These are phyloP conservation scores for Penicillium fimorum DNA, from an alignment of 495 filamentous ascomycete species.

Conservation along the genomic window DNA sequence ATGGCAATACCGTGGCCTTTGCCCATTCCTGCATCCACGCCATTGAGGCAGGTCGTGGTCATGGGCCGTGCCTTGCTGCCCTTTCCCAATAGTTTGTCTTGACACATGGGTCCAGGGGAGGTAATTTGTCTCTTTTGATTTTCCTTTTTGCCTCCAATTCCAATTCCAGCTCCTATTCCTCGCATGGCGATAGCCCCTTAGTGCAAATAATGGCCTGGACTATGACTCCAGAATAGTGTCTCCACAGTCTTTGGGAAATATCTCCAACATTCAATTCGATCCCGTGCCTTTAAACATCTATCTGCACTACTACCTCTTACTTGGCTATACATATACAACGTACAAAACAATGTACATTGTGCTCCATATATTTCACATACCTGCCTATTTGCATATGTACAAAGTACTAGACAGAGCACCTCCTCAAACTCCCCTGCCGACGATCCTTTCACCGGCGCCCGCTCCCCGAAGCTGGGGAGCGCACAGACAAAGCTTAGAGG, in stretches of 20 bases:
- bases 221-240: neutral
- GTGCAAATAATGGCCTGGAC: neutral
- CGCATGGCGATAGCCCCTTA: neutral
- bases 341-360: neutral
- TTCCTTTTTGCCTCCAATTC: neutral
- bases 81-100: constrained; percentile 18
- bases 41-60: constrained; percentile 1
- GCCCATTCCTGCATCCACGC: constrained; percentile 12
- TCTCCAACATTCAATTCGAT: neutral
- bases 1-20: constrained; percentile 8
- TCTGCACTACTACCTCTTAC: neutral
- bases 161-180: neutral
- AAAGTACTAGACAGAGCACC: neutral
- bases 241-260: neutral
- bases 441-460: constrained; percentile 20
- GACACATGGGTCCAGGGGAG: constrained; percentile 10
- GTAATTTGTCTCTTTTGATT: neutral
- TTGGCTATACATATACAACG: neutral
- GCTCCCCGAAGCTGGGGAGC: constrained; percentile 25
- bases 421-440: constrained; percentile 2
- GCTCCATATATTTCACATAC: neutral
- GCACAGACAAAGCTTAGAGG: neutral
- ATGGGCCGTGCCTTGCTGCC: constrained; percentile 20
- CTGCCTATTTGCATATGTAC: neutral
- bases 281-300: neutral